These are phyloP conservation scores for Trichophyton mentagrophytes DNA, from an alignment of 2,329 filamentous ascomycete species.

Conservation along the genomic window DNA sequence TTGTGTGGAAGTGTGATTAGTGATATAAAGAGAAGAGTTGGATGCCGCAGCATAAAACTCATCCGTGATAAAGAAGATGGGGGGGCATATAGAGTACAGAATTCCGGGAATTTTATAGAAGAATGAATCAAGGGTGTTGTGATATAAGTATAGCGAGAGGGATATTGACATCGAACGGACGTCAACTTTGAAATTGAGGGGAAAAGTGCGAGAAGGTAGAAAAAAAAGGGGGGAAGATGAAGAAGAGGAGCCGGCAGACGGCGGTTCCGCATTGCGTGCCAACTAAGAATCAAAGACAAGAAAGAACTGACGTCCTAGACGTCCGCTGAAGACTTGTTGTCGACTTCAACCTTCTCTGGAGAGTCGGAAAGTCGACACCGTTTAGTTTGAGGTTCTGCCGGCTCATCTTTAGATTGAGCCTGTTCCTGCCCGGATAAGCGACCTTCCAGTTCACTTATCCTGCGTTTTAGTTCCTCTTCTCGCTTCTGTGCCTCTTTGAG, in stretches of 20 bases:
- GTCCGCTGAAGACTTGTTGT: slow-evolving; percentile 1
- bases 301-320: slow-evolving; percentile 1
- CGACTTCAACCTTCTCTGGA: not conserved
- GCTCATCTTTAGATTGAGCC: slow-evolving; percentile 16
- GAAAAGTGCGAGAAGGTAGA: not conserved
- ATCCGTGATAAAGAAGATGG: not conserved
- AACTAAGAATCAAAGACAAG: not conserved
- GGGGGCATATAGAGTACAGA: not conserved
- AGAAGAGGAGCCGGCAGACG: not conserved
- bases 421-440: slow-evolving; percentile 28
- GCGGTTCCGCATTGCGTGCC: not conserved
- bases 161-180: not conserved
- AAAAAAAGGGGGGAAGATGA: not conserved
- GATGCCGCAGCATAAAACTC: not conserved
- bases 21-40: not conserved
- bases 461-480: slow-evolving; percentile 69
- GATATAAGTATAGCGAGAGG: not conserved
- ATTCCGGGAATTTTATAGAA: not conserved
- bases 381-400: slow-evolving; percentile 40
- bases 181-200: not conserved
- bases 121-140: not conserved
- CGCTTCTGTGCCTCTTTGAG: slow-evolving; percentile 65
- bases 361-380: slow-evolving; percentile 40
- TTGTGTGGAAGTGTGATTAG: slow-evolving; percentile 1
- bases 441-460: slow-evolving; percentile 63